phyloP scores from a whole-genome alignment of 2,329 filamentous ascomycete species.

The Claviceps pusilla region DNA sequence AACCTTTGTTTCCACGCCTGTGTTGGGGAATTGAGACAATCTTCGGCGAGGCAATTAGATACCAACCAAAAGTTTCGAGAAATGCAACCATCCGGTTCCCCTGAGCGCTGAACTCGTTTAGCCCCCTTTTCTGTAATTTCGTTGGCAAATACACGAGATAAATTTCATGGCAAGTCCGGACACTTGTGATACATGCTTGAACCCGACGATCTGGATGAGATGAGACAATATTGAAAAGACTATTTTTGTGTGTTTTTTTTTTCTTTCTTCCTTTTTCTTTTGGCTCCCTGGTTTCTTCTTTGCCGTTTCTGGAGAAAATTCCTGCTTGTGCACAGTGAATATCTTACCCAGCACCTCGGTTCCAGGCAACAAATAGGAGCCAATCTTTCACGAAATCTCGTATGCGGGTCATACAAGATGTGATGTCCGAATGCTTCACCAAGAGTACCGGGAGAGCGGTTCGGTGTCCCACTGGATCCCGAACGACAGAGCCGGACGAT shows the following conservation, averaged over 20 bases:
- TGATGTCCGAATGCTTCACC: slow-evolving; percentile 1
- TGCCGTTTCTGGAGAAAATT: neutral
- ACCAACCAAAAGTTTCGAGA: slow-evolving; percentile 2
- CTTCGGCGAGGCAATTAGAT: slow-evolving; percentile 6
- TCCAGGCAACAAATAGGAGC: neutral
- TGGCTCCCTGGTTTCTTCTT: neutral
- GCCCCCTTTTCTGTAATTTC: neutral
- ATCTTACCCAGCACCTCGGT: neutral
- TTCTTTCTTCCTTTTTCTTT: no score
- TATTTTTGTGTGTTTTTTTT: neutral
- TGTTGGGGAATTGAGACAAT: slow-evolving; percentile 3
- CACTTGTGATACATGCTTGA: neutral
- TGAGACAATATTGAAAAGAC: slow-evolving; percentile 2
- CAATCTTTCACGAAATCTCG: neutral
- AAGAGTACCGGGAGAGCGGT: slow-evolving; percentile 1
- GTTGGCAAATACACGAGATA: neutral
- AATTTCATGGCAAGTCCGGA: neutral
- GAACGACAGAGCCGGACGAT: slow-evolving; percentile 1
- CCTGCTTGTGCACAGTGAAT: neutral
- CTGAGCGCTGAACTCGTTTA: neutral
- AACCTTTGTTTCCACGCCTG: neutral
- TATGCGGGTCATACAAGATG: slow-evolving; percentile 2
- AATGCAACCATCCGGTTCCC: slow-evolving; percentile 6
- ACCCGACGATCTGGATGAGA: slow-evolving; percentile 2
- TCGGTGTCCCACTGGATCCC: slow-evolving; percentile 3